phyloP scores from a whole-genome alignment of 352 stramenopile species.

The Phytophthora niederhauseri region DNA sequence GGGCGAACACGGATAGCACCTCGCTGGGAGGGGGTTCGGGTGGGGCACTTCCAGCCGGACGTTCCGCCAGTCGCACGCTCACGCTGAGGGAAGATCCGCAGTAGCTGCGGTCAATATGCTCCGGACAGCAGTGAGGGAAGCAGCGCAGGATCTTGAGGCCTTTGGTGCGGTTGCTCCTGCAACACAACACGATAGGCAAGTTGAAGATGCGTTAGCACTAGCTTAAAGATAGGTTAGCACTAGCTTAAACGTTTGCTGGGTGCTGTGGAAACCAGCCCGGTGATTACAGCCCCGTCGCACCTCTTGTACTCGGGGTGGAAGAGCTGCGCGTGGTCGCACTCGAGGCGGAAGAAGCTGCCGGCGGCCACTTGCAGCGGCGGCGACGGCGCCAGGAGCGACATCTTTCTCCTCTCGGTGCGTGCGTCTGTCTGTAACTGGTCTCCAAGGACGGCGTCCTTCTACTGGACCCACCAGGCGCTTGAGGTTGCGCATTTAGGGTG shows the following conservation, averaged over 20 bases:
- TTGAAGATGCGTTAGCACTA: neutral
- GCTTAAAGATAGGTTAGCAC: slow-evolving; percentile 1
- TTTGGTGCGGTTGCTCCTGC: slow-evolving; percentile 74
- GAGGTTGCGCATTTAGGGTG: neutral
- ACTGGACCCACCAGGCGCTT: neutral
- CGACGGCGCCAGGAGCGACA: slow-evolving; percentile 4
- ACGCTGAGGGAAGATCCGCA: slow-evolving; percentile 67
- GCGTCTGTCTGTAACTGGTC: slow-evolving; percentile 10
- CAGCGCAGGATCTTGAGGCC: slow-evolving; percentile 72
- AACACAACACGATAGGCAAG: neutral
- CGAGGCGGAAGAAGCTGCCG: slow-evolving; percentile 57
- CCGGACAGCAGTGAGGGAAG: slow-evolving; percentile 77
- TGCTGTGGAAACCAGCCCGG: neutral
- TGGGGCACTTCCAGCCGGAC: slow-evolving; percentile 11
- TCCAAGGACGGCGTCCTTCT: neutral
- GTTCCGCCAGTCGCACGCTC: slow-evolving; percentile 34
- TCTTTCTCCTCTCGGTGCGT: neutral
- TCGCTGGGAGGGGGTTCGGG: slow-evolving; percentile 19
- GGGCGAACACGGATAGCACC: slow-evolving; percentile 36
- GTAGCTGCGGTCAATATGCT: slow-evolving; percentile 78
- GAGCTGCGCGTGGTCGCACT: slow-evolving; percentile 69
- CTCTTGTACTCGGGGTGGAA: slow-evolving; percentile 75
- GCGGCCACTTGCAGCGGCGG: slow-evolving; percentile 36
- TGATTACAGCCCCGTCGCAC: slow-evolving; percentile 20
- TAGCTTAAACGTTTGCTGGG: neutral